Base-by-base conservation (phyloP, 208 protist genomes). In the Vickermania spadyakhi region DNA sequence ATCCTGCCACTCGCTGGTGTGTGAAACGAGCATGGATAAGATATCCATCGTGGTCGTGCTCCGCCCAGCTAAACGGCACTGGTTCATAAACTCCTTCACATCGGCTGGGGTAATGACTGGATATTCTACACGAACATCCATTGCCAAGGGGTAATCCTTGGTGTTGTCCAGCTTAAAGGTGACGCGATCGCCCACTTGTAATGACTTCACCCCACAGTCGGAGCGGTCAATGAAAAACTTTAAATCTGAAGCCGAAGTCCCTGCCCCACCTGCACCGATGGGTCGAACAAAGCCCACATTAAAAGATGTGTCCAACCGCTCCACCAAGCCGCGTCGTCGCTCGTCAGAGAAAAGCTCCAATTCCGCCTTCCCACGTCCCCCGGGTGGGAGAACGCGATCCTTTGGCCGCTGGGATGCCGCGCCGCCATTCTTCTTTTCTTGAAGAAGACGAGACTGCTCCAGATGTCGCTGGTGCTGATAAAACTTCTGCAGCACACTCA, bases 181-280 rank as follows among this genome's bases (percentile, higher is more conserved):
- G 28, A 95, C 89, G 11, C 54, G 50, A 61, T 95, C 82, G 18
- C 79, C 81, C 3, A 86, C 75, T 0, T 67, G 58, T 25, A 91
- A 71, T 18, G 62, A 56, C 57, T 89, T 90, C 51, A 95, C 77
- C 7, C 89, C 84, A 52, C 78, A 88, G 56, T 92, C 89, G 14
- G 84, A 75, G 31, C 81, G 79, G 42, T 93, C 84, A 25, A 91
- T 49, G 57, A 93, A 93, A 57, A 93, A 95, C 64, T 87, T 86
- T 0, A 92, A 56, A 21, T 95, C 88, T 18, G 18, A n/a, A 7
- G 36, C 36, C n/a, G n/a, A n/a, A n/a, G n/a, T n/a, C n/a, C n/a
- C n/a, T n/a, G n/a, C n/a, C n/a, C n/a, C n/a, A 3, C 88, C 82
- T 28, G 81, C 58, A 3, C 79, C 84, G 0, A 74, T 18, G 22